Base-by-base conservation (phyloP, 495 filamentous ascomycete species). In the Xylaria grammica region DNA sequence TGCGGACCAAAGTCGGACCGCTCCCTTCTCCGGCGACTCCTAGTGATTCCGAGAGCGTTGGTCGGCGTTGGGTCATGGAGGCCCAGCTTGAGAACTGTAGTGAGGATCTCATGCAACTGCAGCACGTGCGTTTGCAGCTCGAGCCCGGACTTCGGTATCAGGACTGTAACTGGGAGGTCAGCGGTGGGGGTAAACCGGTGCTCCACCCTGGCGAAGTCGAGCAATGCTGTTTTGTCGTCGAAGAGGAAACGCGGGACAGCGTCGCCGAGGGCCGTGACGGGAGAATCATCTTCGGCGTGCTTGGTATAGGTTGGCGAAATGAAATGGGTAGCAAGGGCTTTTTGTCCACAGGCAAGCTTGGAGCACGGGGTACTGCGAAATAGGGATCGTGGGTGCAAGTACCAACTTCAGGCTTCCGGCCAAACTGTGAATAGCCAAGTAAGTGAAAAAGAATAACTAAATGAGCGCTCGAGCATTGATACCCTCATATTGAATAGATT, bases 51-150 rank as follows among this genome's bases (percentile, higher is more conserved):
- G 56, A 36, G 60, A 63, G 10, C 62, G 66, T 55, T 64, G 78
- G 70, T 69, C 56, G 65, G 13, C 44, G 78, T 40, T 86, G 84
- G 79, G 87, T 89, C 56, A 79, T 99, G 63, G 95, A 99, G 74
- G 96, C 94, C 38, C 95, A 99, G 77, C 71, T 99, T 62, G 95
- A 99, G 80, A 99, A 98, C 75, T 87, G 93, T 67, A 90, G 91
- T 17, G 89, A 92, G 73, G 83, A 84, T 26, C 81, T 83, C 26
- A 82, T 91, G 62, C 78, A 82, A 55, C 75, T 93, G 58, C 86
- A 89, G 73, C 77, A 74, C 63, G 81, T 87, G 9, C 75, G 74
- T 24, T 66, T 89, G 34, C 79, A 82, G 67, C 68, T 81, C n/a
- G 81, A 81, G 68, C 55, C 65, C 4, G 81, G 83, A 45, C 75